Base-by-base conservation (phyloP, 345 rosid genomes). In the Hypericum perforatum region DNA sequence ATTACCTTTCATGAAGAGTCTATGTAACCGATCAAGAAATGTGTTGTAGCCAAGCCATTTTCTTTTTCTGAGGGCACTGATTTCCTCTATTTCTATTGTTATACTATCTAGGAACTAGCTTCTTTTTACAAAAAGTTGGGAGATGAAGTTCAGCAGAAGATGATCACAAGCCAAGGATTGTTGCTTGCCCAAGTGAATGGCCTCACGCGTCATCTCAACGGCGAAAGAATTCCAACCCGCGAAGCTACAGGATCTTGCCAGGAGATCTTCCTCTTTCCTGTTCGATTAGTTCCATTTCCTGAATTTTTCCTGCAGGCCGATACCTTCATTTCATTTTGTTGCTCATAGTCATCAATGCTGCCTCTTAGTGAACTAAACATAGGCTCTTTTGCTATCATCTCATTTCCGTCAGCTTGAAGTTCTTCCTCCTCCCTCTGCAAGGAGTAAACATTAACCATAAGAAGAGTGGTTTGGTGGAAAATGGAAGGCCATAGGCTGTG, bases 241-340 rank as follows among this genome's bases (percentile, higher is more conserved):
- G 88, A 74, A 41, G 86, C 96, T 72, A 88, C 81, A 59, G 79
- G 90, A 65, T 92, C 96, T 70, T 87, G 95, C 98, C 98, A 92
- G 53, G 95, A 41, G 52, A 92, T 87, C 88, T 74, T 92, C 77
- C 95, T 77, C 85, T 92, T 92, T 67, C 84, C 94, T 0, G 63
- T 57, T 54, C 77, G 68, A 11, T 61, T 71, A 3, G 82, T 12
- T 48, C 81, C 88, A 49, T 74, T 85, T 56, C 76, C 80, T 0
- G 69, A 57, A 29, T 58, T 22, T 22, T 22, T 81, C 75, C 90
- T 77, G 72, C 75, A 85, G 10, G 72, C 76, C 10, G 80, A 76
- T 45, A 81, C 45, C 72, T 75, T 82, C 55, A 76, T 44, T 12
- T 73, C 89, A 13, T 60, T 63, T 36, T 39, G 72, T 54, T 62